Conservation (phyloP, 1,284 basidiomycete species). For the Pseudozyma flocculosa region DNA sequence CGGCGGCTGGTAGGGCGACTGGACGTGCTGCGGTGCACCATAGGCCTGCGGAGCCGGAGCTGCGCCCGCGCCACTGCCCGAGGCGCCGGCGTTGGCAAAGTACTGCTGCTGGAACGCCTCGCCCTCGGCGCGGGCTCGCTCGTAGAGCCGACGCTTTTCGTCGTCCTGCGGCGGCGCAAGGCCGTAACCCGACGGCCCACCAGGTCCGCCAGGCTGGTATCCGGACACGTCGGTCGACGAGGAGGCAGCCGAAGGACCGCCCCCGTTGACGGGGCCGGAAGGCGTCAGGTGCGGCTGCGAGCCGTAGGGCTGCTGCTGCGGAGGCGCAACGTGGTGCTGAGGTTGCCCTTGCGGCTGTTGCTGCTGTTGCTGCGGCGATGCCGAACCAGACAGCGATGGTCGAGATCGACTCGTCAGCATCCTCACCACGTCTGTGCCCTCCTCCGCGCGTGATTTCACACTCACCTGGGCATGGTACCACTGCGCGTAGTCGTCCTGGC, state of each 20-base stretch:
- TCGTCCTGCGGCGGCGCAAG: conserved; percentile 40
- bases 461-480: conserved; percentile 15
- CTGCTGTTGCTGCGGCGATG: conserved; percentile 8
- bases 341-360: conserved; percentile 8
- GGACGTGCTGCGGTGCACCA: too few species aligned
- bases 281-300: conserved; percentile 12
- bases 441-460: too few species aligned
- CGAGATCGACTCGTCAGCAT: not conserved
- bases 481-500: conserved; percentile 35
- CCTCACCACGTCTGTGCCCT: too few species aligned
- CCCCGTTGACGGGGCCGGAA: conserved; percentile 6
- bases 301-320: conserved; percentile 1
- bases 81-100: conserved; percentile 7
- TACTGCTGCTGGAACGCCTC: conserved; percentile 50
- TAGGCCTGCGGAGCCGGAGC: too few species aligned
- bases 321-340: not conserved
- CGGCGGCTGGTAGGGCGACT: too few species aligned
- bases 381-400: not conserved
- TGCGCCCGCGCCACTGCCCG: too few species aligned
- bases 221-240: not conserved
- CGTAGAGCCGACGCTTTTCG: conserved; percentile 51
- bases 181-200: not conserved
- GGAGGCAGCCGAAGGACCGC: too few species aligned
- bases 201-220: conserved; percentile 2
- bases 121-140: conserved; percentile 47